phyloP scores from a whole-genome alignment of 257 asterid species.

The Phtheirospermum japonicum region DNA sequence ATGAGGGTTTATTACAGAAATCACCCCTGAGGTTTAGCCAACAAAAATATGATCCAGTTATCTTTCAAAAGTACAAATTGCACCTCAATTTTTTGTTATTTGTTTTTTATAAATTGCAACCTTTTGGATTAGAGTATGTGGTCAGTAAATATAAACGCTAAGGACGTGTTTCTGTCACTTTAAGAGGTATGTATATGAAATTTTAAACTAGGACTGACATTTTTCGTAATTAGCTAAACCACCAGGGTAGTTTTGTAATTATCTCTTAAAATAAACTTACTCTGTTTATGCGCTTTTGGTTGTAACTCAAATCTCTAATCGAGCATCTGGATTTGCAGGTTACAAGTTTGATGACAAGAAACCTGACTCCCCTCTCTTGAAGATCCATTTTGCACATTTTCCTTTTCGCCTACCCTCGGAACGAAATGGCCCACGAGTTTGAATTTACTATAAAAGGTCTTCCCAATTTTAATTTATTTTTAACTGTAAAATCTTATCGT shows the following conservation, averaged over 20 bases:
- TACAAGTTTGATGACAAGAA: conserved; percentile 74
- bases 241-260: not conserved
- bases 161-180: no score
- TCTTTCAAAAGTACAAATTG: no score
- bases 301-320: conserved; percentile 14
- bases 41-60: no score
- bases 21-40: no score
- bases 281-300: not conserved
- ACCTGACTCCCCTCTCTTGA: conserved; percentile 48
- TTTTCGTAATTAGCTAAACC: not conserved
- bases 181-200: not conserved
- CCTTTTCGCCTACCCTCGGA: conserved; percentile 62
- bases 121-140: no score
- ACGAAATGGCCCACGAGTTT: conserved; percentile 31
- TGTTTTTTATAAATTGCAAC: no score
- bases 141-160: no score
- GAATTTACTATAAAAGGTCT: conserved; percentile 30
- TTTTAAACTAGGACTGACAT: not conserved
- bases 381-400: conserved; percentile 57
- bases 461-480: not conserved
- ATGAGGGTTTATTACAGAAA: no score
- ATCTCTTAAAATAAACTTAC: not conserved
- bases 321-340: conserved; percentile 38
- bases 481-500: not conserved
- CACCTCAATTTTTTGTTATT: no score